Evolutionary conservation across 1,284 basidiomycete genomes (phyloP).

Genomic region (Neonothopanus nambi): DNA sequence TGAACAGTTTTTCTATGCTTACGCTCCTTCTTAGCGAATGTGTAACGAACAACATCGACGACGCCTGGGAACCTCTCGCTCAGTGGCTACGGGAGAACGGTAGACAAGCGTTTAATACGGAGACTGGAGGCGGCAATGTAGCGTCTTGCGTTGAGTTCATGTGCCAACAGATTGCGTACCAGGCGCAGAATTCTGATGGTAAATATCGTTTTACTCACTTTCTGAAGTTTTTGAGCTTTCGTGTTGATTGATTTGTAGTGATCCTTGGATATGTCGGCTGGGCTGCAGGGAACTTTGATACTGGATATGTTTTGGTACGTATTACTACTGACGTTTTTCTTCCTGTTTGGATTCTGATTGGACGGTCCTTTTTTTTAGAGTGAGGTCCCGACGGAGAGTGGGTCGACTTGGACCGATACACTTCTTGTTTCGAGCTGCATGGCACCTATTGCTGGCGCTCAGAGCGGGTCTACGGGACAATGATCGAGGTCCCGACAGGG

Average conservation of each 20-base stretch:
- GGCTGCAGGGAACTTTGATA: slow-evolving; percentile 36
- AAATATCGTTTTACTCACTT: slow-evolving; percentile 13
- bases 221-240: slow-evolving; percentile 28
- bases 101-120: slow-evolving; percentile 63
- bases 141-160: slow-evolving; percentile 46
- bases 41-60: slow-evolving; percentile 52
- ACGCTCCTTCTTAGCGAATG: slow-evolving; percentile 40
- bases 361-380: slow-evolving; percentile 14
- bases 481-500: not conserved
- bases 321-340: not conserved
- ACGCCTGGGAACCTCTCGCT: slow-evolving; percentile 48
- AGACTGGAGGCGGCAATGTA: slow-evolving; percentile 61
- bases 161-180: slow-evolving; percentile 51
- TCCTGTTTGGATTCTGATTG: not conserved
- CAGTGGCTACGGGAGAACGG: slow-evolving; percentile 50
- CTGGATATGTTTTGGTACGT: slow-evolving; percentile 27
- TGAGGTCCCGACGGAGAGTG: slow-evolving; percentile 38
- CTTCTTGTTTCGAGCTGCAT: slow-evolving; percentile 41
- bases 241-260: not conserved
- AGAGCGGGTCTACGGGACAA: slow-evolving; percentile 14
- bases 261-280: slow-evolving; percentile 30
- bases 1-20: not conserved
- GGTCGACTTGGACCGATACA: slow-evolving; percentile 42
- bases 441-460: slow-evolving; percentile 36
- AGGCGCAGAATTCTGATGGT: slow-evolving; percentile 53